Evolutionary conservation across 257 asterid genomes (phyloP).

Genomic region (Nicotiana sylvestris): DNA sequence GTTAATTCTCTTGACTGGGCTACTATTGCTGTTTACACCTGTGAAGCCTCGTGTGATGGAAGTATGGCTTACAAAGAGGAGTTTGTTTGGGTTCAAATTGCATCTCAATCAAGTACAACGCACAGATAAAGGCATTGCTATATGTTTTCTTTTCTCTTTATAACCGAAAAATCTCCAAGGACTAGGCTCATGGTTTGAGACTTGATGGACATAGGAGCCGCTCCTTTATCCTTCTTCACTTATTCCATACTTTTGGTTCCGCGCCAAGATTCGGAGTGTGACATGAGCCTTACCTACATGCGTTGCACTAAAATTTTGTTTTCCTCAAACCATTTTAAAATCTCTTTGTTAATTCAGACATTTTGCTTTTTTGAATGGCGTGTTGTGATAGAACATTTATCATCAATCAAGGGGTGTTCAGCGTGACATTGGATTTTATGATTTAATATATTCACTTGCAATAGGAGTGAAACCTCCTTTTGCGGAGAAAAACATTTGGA

Average conservation of each 20-base stretch:
- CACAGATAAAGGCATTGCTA: neutral
- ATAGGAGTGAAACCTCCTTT: neutral
- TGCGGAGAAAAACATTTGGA: neutral
- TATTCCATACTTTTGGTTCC: neutral
- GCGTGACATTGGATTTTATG: neutral
- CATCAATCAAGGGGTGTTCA: neutral
- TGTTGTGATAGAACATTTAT: neutral
- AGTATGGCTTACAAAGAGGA: constrained; percentile 64
- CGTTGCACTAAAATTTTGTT: neutral
- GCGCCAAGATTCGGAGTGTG: neutral
- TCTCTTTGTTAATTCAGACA: neutral
- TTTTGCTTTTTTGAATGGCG: neutral
- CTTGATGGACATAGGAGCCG: neutral
- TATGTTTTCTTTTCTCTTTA: too few relatives aligned
- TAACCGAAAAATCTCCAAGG: too few relatives aligned
- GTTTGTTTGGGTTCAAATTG: constrained; percentile 82
- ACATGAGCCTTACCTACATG: neutral
- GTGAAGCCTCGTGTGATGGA: constrained; percentile 70
- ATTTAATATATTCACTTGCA: neutral
- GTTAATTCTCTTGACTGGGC: constrained; percentile 90
- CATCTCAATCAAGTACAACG: constrained; percentile 43
- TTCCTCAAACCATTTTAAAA: neutral
- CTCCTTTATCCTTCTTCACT: neutral
- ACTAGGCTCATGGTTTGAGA: neutral
- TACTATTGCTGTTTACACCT: constrained; percentile 68